These are phyloP conservation scores for Calonectria pseudoreteaudii DNA, from an alignment of 2,329 filamentous ascomycete genomes.

Conservation along the genomic window DNA sequence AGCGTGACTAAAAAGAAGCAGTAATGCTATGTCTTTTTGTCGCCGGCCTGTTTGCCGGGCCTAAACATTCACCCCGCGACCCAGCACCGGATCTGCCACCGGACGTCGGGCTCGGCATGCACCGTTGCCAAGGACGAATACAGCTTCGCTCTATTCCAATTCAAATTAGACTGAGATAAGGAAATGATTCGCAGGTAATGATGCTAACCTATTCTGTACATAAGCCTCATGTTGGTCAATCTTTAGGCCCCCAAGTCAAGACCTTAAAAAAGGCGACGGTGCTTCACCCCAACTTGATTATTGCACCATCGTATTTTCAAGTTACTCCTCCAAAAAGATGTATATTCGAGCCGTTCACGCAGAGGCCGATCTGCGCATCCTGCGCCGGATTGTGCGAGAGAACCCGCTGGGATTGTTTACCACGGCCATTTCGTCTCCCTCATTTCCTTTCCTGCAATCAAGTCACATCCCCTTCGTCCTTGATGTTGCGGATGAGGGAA, in stretches of 20 bases:
- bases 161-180: neutral
- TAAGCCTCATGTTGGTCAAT: neutral
- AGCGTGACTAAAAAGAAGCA: neutral
- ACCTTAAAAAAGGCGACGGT: neutral
- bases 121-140: neutral
- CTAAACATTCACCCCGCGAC: too few species aligned
- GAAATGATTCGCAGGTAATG: neutral
- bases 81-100: neutral
- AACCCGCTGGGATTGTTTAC: constrained; percentile 73
- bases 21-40: neutral
- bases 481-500: constrained; percentile 57
- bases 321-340: constrained; percentile 56
- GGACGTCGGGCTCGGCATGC: neutral
- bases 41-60: neutral
- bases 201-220: neutral
- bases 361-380: constrained; percentile 59
- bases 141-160: neutral
- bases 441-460: constrained; percentile 64
- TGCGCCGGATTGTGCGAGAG: constrained; percentile 68
- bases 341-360: constrained; percentile 67
- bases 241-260: too few species aligned
- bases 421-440: constrained; percentile 66
- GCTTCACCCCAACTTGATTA: neutral
- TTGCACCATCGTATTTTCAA: neutral
- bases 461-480: constrained; percentile 72